phyloP scores from a whole-genome alignment of 2,329 filamentous ascomycete species.

The Xylariaceae sp. region DNA sequence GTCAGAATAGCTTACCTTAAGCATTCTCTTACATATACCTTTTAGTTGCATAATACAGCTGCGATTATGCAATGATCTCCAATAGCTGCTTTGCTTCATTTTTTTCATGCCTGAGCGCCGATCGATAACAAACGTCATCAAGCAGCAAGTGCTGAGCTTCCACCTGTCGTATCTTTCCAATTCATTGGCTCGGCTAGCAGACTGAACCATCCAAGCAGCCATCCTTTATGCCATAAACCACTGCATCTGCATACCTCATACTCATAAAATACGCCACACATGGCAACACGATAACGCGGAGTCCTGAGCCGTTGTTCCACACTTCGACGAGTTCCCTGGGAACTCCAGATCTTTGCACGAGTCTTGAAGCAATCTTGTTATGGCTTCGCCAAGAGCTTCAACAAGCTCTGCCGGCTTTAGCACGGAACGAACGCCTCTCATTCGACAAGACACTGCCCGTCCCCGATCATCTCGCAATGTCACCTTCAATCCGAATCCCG shows the following conservation, averaged over 20 bases:
- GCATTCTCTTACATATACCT: no score
- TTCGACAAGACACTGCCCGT: slow-evolving; percentile 29
- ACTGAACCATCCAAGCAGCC: no score
- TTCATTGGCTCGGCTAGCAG: no score
- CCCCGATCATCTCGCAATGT: slow-evolving; percentile 58
- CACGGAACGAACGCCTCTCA: slow-evolving; percentile 28
- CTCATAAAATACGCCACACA: slow-evolving; percentile 1
- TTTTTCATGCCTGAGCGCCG: no score
- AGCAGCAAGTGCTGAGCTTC: no score
- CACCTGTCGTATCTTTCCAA: no score
- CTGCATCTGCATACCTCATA: no score
- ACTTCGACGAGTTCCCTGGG: neutral
- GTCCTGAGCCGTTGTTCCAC: slow-evolving; percentile 3
- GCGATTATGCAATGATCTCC: neutral
- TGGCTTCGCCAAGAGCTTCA: slow-evolving; percentile 15
- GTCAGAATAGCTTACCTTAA: no score
- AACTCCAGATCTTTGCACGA: slow-evolving; percentile 4
- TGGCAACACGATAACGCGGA: slow-evolving; percentile 15
- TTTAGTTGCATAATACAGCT: no score
- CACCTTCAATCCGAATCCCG: slow-evolving; percentile 70
- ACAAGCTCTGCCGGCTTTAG: slow-evolving; percentile 14
- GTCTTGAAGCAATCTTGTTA: neutral
- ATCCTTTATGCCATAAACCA: neutral
- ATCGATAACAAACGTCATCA: no score
- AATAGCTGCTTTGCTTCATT: neutral